phyloP scores from a whole-genome alignment of 495 filamentous ascomycete species.

The Pseudevernia furfuracea region DNA sequence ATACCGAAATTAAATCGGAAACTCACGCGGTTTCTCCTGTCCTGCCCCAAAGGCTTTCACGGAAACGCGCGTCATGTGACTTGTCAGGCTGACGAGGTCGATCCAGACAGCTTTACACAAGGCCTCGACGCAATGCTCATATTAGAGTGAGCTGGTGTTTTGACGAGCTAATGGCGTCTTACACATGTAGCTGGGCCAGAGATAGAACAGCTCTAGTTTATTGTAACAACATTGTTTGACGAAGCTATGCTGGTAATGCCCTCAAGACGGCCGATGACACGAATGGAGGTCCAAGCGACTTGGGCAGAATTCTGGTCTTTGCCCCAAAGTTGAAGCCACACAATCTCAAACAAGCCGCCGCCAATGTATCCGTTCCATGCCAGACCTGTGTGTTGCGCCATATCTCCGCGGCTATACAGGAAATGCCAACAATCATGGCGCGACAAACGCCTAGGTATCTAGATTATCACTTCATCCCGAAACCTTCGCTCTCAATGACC shows the following conservation, averaged over 20 bases:
- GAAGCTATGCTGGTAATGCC: background rate
- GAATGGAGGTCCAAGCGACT: background rate
- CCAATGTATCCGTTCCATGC: background rate
- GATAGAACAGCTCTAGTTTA: background rate
- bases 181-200: background rate
- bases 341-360: background rate
- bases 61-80: background rate
- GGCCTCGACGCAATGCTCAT: background rate
- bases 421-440: background rate
- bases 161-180: background rate
- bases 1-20: background rate
- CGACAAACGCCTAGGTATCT: constrained; percentile 3
- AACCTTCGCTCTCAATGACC: constrained; percentile 84
- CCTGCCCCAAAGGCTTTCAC: background rate
- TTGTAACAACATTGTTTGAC: background rate
- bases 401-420: background rate
- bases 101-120: background rate
- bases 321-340: background rate
- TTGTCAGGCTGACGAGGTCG: background rate
- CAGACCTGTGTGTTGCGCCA: too few relatives aligned
- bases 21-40: background rate
- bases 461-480: constrained; percentile 68
- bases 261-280: background rate
- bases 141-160: background rate
- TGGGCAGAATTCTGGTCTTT: background rate